A percentile compares a stretch with the other conserved stretches of the same genome.
Evolutionary conservation across 1,284 basidiomycete species (phyloP).

Genomic region (Kalmanozyma brasiliensis): DNA sequence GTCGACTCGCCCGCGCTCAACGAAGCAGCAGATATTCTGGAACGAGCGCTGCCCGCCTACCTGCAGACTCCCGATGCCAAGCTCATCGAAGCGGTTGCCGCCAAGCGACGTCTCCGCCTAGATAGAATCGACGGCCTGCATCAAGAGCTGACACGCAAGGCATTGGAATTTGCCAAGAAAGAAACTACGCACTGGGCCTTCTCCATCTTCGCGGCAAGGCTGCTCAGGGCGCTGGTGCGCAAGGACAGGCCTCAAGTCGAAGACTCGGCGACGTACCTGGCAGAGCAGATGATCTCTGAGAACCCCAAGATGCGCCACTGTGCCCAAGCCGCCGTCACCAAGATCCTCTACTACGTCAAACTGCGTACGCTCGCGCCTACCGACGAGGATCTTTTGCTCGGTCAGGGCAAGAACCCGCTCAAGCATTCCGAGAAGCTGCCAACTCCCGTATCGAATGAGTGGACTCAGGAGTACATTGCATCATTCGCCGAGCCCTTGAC

Average conservation of each 20-base stretch:
- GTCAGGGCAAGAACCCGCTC: conserved; percentile 82
- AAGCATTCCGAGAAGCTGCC: conserved; percentile 68
- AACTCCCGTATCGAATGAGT: conserved; percentile 68
- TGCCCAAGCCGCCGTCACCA: conserved; percentile 81
- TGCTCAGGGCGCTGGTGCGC: conserved; percentile 79
- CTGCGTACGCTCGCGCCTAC: conserved; percentile 80
- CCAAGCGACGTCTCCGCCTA: conserved; percentile 61
- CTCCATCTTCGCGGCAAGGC: conserved; percentile 79
- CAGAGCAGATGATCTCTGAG: conserved; percentile 73
- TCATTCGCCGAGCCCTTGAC: conserved; percentile 69
- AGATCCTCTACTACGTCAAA: conserved; percentile 81
- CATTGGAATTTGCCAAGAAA: conserved; percentile 77
- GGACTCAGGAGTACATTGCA: conserved; percentile 73
- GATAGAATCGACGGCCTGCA: conserved; percentile 67
- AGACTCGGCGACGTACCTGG: conserved; percentile 72
- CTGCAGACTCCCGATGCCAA: conserved; percentile 38
- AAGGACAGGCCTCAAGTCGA: conserved; percentile 78
- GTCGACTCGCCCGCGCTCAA: conserved; percentile 41
- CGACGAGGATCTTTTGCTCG: conserved; percentile 79
- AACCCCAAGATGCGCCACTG: conserved; percentile 81
- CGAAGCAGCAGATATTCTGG: conserved; percentile 30
- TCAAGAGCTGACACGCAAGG: conserved; percentile 72
- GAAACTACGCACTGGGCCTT: conserved; percentile 91
- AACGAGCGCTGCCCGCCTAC: conserved; percentile 18
- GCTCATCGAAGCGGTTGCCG: conserved; percentile 64